Percentiles rank a stretch among this genome's conserved stretches.
These are phyloP conservation scores for Gillenia trifoliata DNA, from an alignment of 306 rosid genomes.

Conservation along the genomic window DNA sequence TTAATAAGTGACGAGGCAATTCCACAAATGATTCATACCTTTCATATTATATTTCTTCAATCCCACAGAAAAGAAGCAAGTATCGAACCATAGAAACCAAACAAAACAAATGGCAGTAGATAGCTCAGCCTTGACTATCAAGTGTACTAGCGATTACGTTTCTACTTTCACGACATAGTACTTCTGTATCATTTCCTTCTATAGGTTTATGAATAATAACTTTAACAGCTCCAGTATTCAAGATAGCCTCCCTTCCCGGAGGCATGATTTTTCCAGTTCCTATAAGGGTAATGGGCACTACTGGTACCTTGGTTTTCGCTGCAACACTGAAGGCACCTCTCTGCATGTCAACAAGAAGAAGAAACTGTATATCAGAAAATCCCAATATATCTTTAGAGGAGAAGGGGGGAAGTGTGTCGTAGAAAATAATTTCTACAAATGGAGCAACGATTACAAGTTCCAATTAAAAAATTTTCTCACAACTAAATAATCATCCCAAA, in stretches of 20 bases:
- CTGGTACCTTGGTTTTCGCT: constrained; percentile 62
- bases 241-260: constrained; percentile 66
- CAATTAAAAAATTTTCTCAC: background rate
- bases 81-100: constrained; percentile 17
- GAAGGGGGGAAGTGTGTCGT: background rate
- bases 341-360: constrained; percentile 39
- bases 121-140: constrained; percentile 34
- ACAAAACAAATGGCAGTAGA: constrained; percentile 8
- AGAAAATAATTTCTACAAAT: background rate
- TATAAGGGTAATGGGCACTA: constrained; percentile 79
- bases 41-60: background rate
- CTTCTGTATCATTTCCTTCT: constrained; percentile 50
- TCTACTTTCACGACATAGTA: constrained; percentile 67
- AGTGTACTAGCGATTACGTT: constrained; percentile 51
- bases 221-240: constrained; percentile 66
- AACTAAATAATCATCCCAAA: background rate
- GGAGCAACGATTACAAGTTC: background rate
- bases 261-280: constrained; percentile 97
- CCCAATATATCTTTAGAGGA: background rate
- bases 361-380: constrained; percentile 1
- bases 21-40: background rate
- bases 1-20: background rate
- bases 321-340: constrained; percentile 98
- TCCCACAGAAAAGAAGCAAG: constrained; percentile 1
- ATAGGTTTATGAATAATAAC: constrained; percentile 78